phyloP scores from a whole-genome alignment of 2,329 filamentous ascomycete genomes.

The Colletotrichum cordylinicola region DNA sequence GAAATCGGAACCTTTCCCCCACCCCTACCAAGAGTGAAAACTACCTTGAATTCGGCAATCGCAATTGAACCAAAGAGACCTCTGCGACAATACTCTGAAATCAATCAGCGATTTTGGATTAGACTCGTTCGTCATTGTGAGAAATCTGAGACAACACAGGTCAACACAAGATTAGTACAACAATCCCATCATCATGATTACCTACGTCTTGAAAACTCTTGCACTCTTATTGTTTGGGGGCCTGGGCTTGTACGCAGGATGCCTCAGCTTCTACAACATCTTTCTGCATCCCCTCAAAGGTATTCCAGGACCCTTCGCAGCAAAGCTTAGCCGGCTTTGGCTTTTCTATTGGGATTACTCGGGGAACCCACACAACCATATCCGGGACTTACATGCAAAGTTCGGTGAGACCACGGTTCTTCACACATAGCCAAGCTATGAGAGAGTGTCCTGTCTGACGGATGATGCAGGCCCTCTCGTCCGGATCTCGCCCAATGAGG shows the following conservation, averaged over 20 bases:
- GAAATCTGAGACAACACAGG: not conserved
- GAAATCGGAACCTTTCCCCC: not conserved
- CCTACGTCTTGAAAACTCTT: not conserved
- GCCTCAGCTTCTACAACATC: not conserved
- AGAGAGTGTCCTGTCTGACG: not conserved
- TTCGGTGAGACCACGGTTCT: not conserved
- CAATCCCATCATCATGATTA: not conserved
- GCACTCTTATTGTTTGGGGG: not conserved
- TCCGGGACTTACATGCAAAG: not conserved
- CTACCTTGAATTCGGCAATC: not conserved
- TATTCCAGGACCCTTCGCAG: slow-evolving; percentile 1
- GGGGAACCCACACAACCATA: not conserved
- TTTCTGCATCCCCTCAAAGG: not conserved
- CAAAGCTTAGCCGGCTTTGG: slow-evolving; percentile 7
- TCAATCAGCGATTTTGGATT: not conserved
- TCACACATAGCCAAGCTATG: not conserved
- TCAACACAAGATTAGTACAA: not conserved
- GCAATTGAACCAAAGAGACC: not conserved
- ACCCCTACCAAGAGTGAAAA: not conserved
- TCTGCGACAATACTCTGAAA: not conserved
- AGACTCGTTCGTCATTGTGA: not conserved
- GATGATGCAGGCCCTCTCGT: not conserved
- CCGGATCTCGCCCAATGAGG: slow-evolving; percentile 8
- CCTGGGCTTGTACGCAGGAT: not conserved
- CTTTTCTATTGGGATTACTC: not conserved